A percentile compares a stretch with the other conserved stretches of the same genome.
These are phyloP conservation scores for Larix sibirica DNA, from an alignment of 83 land plant genomes.

Conservation along the genomic window DNA sequence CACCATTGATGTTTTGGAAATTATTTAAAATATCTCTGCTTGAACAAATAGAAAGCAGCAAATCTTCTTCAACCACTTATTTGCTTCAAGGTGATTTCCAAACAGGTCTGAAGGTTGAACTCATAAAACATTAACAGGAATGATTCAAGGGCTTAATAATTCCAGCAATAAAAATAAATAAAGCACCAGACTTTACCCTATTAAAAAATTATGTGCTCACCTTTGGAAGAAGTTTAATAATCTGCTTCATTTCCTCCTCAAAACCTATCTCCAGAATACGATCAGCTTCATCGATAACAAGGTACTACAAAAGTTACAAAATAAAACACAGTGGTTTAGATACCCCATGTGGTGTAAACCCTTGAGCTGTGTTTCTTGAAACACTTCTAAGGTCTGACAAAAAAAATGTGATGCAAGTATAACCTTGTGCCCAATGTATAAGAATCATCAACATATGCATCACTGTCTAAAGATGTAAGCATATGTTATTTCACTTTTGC, in stretches of 20 bases:
- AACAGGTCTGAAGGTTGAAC: too few relatives aligned
- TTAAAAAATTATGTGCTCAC: constrained; percentile 19
- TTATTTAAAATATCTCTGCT: background rate
- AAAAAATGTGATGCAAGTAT: too few relatives aligned
- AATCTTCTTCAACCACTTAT: background rate
- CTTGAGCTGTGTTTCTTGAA: too few relatives aligned
- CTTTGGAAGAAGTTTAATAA: constrained; percentile 83
- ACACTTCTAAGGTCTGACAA: too few relatives aligned
- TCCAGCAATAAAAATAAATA: background rate
- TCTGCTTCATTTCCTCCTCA: constrained; percentile 97
- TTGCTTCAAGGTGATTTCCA: too few relatives aligned
- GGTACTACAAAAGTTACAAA: constrained; percentile 49
- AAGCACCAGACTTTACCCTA: background rate
- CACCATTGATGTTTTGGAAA: background rate
- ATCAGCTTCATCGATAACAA: constrained; percentile 96
- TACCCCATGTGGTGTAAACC: background rate
- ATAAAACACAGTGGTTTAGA: background rate
- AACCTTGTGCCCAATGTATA: too few relatives aligned
- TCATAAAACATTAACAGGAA: background rate
- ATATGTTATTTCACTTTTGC: too few relatives aligned
- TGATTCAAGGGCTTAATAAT: background rate
- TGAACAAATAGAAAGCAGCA: background rate
- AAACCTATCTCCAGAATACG: constrained; percentile 92
- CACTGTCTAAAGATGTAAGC: too few relatives aligned
- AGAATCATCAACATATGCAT: too few relatives aligned